A percentile compares a stretch with the other conserved stretches of the same genome.
These are phyloP conservation scores for Cryptococcus wingfieldii DNA, from an alignment of 1,284 basidiomycete genomes.

Conservation along the genomic window DNA sequence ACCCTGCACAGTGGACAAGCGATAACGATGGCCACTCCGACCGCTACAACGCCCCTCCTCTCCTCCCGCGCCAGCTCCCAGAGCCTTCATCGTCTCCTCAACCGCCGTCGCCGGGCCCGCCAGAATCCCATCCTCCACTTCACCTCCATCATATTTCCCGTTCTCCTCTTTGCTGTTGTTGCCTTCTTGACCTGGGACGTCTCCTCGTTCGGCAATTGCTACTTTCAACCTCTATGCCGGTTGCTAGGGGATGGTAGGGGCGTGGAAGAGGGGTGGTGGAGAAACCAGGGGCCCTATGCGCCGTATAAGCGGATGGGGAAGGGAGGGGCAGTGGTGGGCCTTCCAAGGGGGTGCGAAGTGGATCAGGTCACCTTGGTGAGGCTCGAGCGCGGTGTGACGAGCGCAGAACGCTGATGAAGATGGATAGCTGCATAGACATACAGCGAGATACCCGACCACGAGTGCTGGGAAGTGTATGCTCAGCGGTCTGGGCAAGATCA, in stretches of 20 bases:
- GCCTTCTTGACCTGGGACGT: conserved; percentile 67
- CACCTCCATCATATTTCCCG: conserved; percentile 68
- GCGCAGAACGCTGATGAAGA: not conserved
- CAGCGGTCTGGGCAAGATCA: conserved; percentile 48
- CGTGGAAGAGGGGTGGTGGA: conserved; percentile 28
- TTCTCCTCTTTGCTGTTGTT: conserved; percentile 71
- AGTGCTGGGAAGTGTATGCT: conserved; percentile 54
- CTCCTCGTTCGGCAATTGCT: conserved; percentile 43
- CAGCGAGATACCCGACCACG: conserved; percentile 69
- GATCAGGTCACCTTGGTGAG: conserved; percentile 44
- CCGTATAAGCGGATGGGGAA: conserved; percentile 22
- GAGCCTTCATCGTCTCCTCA: not conserved
- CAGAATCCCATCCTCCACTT: conserved; percentile 19
- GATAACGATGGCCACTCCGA: too few species aligned
- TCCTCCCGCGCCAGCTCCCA: not conserved
- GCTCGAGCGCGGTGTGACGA: not conserved
- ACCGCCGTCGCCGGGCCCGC: not conserved
- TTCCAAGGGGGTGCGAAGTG: conserved; percentile 39
- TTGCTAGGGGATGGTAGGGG: conserved; percentile 20
- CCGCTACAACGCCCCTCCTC: not conserved
- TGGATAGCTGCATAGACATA: conserved; percentile 78
- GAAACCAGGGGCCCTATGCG: conserved; percentile 38
- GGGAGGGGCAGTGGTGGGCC: conserved; percentile 17
- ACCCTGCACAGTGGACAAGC: too few species aligned
- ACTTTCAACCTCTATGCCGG: conserved; percentile 28